These are phyloP conservation scores for Casuarina equisetifolia DNA, from an alignment of 306 rosid genomes.

Conservation along the genomic window DNA sequence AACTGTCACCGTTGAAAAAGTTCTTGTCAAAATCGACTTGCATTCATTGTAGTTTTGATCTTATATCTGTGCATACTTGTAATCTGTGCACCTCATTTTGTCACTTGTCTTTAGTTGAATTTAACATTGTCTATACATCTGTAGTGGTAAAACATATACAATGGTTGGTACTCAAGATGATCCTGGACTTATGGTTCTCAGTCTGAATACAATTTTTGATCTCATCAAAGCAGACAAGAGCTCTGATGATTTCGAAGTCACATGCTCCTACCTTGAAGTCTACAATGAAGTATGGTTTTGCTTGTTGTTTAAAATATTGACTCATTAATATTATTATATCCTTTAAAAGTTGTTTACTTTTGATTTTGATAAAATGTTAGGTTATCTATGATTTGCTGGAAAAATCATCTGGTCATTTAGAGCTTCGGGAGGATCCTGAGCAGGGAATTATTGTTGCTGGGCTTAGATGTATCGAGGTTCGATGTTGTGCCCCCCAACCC, in stretches of 20 bases:
- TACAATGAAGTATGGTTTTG: slow-evolving; percentile 49
- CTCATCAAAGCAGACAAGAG: slow-evolving; percentile 46
- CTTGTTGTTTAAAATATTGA: neutral
- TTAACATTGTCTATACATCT: slow-evolving; percentile 2
- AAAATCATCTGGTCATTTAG: slow-evolving; percentile 64
- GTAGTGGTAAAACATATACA: slow-evolving; percentile 64
- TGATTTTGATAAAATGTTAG: slow-evolving; percentile 29
- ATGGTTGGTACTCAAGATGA: slow-evolving; percentile 66
- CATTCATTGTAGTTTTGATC: neutral
- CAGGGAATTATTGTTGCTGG: slow-evolving; percentile 64
- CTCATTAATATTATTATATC: neutral
- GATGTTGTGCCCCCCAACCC: neutral
- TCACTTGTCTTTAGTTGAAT: slow-evolving; percentile 6
- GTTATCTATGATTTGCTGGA: slow-evolving; percentile 67
- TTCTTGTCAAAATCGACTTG: neutral
- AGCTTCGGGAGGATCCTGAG: slow-evolving; percentile 67
- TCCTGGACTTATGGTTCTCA: slow-evolving; percentile 74
- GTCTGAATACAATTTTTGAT: slow-evolving; percentile 55
- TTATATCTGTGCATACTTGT: slow-evolving; percentile 4
- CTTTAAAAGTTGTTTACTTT: neutral
- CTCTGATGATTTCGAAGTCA: slow-evolving; percentile 56
- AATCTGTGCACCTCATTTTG: slow-evolving; percentile 10
- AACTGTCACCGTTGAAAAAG: neutral
- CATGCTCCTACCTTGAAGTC: slow-evolving; percentile 70
- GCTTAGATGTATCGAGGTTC: slow-evolving; percentile 58